Evolutionary conservation across 2,329 filamentous ascomycete species (phyloP), one percentile per base, ranked within the genome.

Genomic region (Trichoderma aggressivum): DNA sequence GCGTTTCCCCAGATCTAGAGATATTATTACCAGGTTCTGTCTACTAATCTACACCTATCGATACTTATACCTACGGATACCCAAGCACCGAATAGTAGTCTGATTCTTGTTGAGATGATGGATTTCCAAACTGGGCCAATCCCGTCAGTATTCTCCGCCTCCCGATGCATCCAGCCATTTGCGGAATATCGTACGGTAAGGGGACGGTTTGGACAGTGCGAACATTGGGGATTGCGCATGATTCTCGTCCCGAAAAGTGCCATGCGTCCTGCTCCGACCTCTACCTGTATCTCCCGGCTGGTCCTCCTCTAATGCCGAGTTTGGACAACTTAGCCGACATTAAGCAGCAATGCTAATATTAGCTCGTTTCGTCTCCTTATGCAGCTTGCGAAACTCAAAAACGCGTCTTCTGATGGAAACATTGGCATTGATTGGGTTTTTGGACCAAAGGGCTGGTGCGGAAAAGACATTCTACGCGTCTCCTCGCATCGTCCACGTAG

Each of bases 361-460:
- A 69, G 65, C 65, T 69, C 43, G 56, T 69, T 69, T 69, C 65
- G 65, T 26, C 65, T 61, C 65, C 39, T 69, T 53, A 69, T 69
- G 65, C 65, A 53, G 36, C 28, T 58, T 53, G 56, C 24, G 34
- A 61, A 36, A 69, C 56, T 53, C 39, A 53, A 58, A n/a, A 58
- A 12, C 65, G 65, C 65, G 65, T 60, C 65, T 61, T 53, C 21
- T 43, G 39, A 21, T 28, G 36, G 21, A 60, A 50, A 50, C 43
- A 50, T 50, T 26, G n/a, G 53, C 28, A 59, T 32, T 59, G 56
- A 69, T 69, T 39, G 56, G 56, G 56, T 12, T n/a, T n/a, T 39
- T 50, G 16, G n/a, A 36, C 28, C 14, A 21, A 56, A 28, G 30
- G 26, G 36, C 39, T 18, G 24, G 53, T 39, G 18, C 2, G 28